Base-by-base conservation (phyloP, 129 eudicot species). In the Smallanthus sonchifolius region DNA sequence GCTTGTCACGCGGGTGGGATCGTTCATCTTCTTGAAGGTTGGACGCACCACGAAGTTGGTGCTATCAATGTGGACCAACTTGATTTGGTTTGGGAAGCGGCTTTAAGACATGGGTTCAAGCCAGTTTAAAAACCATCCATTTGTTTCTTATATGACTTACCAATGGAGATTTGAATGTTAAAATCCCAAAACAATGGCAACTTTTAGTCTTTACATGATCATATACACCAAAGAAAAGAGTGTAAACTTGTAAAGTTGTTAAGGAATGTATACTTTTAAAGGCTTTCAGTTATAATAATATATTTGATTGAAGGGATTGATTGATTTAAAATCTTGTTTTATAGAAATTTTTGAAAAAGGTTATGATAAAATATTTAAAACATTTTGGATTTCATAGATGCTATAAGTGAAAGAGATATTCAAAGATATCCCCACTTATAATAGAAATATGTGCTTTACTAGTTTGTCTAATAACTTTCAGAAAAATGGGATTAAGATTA, bases 1-100 rank as follows among this genome's bases (percentile, higher is more conserved):
- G 98, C 98, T 57, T 94, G 98, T 83, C 98, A 94, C 67, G 96
- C 96, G 6, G 98, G 98, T 17, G 97, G 97, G 38, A 82, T 93
- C 17, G 96, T 93, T 57, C 98, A 93, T 86, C 64, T 83, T 69
- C 96, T 94, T 15, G 96, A 94, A 86, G 97, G 93, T 19, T 94
- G 98, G 98, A 71, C 67, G 45, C 98, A 90, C 79, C 91, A 94
- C 64, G 96, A 94, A 71, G 98, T 94, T 19, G 98, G 98, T 35
- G 91, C 97, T 2, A 80, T 94, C 15, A 75, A 86, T 47, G 98
- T 94, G 14, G 89, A 88, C 70, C 87, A 75, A 65, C 78, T 94
- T 71, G 93, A 88, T 80, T 79, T 86, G 63, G 98, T 94, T 10
- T 94, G 93, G 96, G 75, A 88, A 72, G 97, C 97, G 75, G 96